Evolutionary conservation across 139 green algal genomes (phyloP).

Genomic region (Tetratostichococcus sp.): DNA sequence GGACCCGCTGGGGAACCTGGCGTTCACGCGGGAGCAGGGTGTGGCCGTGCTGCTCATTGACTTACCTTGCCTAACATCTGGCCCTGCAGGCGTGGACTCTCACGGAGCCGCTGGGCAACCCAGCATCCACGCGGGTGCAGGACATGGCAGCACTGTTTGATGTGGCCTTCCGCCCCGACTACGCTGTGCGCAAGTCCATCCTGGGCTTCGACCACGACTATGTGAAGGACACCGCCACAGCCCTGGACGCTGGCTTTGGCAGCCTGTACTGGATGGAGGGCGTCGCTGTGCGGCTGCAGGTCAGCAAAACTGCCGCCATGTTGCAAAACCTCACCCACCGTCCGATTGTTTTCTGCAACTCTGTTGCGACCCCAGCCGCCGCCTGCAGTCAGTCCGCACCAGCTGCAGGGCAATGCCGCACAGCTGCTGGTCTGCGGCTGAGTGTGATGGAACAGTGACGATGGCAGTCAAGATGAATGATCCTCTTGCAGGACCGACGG

Average conservation of each 20-base stretch:
- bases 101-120: constrained; percentile 25
- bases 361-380: too few relatives aligned
- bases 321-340: too few relatives aligned
- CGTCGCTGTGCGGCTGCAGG: constrained; percentile 19
- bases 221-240: neutral
- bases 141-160: constrained; percentile 27
- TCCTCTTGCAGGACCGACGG: constrained; percentile 1
- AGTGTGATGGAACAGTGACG: too few relatives aligned
- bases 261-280: constrained; percentile 32
- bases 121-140: constrained; percentile 15
- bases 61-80: too few relatives aligned
- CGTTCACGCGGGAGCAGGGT: too few relatives aligned
- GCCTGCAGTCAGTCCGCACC: too few relatives aligned
- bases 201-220: constrained; percentile 17
- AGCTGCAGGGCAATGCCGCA: too few relatives aligned
- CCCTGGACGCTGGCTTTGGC: constrained; percentile 14
- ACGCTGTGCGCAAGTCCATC: constrained; percentile 16
- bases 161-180: constrained; percentile 17
- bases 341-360: too few relatives aligned
- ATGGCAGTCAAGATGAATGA: too few relatives aligned
- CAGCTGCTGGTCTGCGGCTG: too few relatives aligned
- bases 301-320: constrained; percentile 8
- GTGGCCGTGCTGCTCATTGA: too few relatives aligned
- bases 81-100: constrained; percentile 12
- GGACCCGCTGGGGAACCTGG: too few relatives aligned